Percentiles rank a stretch among this genome's conserved stretches.
phyloP scores from a whole-genome alignment of 495 filamentous ascomycete species.

The Pyrenula aspistea region DNA sequence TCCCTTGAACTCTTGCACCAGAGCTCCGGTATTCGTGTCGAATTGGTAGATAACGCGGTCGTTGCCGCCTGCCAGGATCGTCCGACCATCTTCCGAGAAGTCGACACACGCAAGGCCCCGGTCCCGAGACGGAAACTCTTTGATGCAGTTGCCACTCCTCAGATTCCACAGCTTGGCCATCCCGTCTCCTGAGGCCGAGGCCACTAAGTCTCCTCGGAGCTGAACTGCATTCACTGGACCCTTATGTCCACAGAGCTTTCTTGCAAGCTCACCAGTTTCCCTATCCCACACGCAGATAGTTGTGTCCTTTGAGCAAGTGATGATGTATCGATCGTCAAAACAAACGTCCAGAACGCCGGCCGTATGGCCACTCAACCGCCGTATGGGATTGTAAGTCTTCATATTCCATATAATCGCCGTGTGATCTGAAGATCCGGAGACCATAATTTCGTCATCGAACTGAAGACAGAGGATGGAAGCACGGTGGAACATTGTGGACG shows the following conservation, averaged over 20 bases:
- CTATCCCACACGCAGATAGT: constrained; percentile 91
- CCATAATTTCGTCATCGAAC: constrained; percentile 82
- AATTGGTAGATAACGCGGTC: constrained; percentile 90
- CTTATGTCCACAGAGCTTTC: constrained; percentile 66
- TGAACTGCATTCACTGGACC: constrained; percentile 95
- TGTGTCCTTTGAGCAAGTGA: constrained; percentile 91
- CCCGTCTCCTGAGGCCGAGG: constrained; percentile 87
- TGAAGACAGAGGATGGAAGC: constrained; percentile 91
- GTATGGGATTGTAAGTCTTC: constrained; percentile 63
- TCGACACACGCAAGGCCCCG: constrained; percentile 92
- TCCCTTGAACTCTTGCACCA: constrained; percentile 62
- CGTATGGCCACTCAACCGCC: constrained; percentile 61
- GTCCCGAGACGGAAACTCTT: constrained; percentile 75
- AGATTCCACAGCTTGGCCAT: constrained; percentile 92
- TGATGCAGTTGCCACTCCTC: constrained; percentile 67
- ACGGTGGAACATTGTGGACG: constrained; percentile 45
- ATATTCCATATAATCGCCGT: constrained; percentile 90
- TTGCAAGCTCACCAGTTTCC: constrained; percentile 55
- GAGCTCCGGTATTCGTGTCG: constrained; percentile 79
- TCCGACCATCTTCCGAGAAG: constrained; percentile 81
- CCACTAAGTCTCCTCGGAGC: constrained; percentile 78
- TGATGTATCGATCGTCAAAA: constrained; percentile 82
- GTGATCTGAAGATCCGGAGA: constrained; percentile 86
- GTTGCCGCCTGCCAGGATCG: constrained; percentile 86
- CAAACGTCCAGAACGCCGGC: constrained; percentile 87